A percentile compares a stretch with the other conserved stretches of the same genome.
Conservation (phyloP, 2,329 filamentous ascomycete species). For the Didymellaceae sp. region DNA sequence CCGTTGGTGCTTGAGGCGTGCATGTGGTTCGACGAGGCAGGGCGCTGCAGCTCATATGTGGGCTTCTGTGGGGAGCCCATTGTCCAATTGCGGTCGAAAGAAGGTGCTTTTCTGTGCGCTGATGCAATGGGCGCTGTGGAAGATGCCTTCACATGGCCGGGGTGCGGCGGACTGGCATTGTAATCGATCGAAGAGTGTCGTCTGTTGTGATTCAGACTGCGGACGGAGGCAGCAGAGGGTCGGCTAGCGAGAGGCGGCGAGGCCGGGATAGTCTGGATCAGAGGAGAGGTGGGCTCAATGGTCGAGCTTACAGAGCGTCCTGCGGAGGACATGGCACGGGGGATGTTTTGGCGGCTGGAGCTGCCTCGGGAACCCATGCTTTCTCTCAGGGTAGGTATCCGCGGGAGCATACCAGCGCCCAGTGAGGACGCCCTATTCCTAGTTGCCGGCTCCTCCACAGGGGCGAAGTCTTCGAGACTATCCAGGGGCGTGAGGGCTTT, state of each 20-base stretch:
- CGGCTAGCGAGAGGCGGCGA: conserved; percentile 53
- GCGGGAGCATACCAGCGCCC: conserved; percentile 44
- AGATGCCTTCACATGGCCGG: conserved; percentile 32
- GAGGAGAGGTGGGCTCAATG: conserved; percentile 50
- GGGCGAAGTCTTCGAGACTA: conserved; percentile 26
- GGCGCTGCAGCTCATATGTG: conserved; percentile 35
- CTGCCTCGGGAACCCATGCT: conserved; percentile 36
- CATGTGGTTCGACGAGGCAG: conserved; percentile 44
- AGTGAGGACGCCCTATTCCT: conserved; percentile 57
- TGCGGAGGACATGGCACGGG: conserved; percentile 43
- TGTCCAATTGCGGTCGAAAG: conserved; percentile 66
- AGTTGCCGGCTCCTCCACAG: conserved; percentile 47
- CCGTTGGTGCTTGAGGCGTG: conserved; percentile 41
- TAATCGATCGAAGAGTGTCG: conserved; percentile 88
- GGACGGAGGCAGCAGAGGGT: conserved; percentile 81
- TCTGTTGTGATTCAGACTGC: conserved; percentile 81
- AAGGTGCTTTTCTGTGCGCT: conserved; percentile 62
- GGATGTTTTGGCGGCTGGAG: conserved; percentile 35
- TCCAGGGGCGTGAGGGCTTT: conserved; percentile 47
- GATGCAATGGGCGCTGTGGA: conserved; percentile 28
- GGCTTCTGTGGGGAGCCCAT: conserved; percentile 52
- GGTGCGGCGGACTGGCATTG: conserved; percentile 48
- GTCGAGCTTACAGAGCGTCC: conserved; percentile 37
- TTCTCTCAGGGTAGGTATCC: conserved; percentile 48
- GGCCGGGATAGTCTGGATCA: conserved; percentile 53